Conservation (phyloP, 2,329 filamentous ascomycete genomes). For the Sclerotinia minor region DNA sequence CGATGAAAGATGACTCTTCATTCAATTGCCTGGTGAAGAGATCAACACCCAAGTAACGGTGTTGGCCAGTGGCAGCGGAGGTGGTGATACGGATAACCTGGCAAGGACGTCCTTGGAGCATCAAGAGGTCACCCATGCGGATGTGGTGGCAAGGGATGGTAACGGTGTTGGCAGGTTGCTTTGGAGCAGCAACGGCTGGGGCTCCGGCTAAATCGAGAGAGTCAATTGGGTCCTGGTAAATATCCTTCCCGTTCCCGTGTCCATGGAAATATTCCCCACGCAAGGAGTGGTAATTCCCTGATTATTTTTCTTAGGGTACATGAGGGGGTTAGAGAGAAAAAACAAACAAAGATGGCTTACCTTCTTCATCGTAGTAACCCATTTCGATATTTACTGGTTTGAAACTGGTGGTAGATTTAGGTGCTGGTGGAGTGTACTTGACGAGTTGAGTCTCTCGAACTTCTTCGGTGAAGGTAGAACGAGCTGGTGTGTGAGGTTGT, state of each 20-base stretch:
- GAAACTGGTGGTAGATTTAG: slow-evolving; percentile 28
- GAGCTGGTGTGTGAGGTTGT: slow-evolving; percentile 39
- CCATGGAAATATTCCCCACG: slow-evolving; percentile 56
- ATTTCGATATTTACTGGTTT: slow-evolving; percentile 52
- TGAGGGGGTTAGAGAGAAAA: slow-evolving; percentile 24
- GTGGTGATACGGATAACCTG: slow-evolving; percentile 99
- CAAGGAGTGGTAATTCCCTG: slow-evolving; percentile 71
- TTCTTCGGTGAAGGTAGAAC: slow-evolving; percentile 36
- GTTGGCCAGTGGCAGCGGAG: slow-evolving; percentile 95
- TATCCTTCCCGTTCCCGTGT: slow-evolving; percentile 19
- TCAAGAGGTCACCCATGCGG: slow-evolving; percentile 96
- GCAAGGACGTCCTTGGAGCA: slow-evolving; percentile 98
- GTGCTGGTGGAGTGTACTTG: slow-evolving; percentile 33
- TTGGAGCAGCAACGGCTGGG: slow-evolving; percentile 31
- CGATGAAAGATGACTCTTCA: slow-evolving; percentile 97
- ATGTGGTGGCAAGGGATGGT: slow-evolving; percentile 99
- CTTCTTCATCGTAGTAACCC: slow-evolving; percentile 78
- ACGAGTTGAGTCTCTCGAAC: slow-evolving; percentile 34
- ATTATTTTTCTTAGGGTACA: slow-evolving; percentile 34
- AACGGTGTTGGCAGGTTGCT: slow-evolving; percentile 71
- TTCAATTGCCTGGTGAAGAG: slow-evolving; percentile 99
- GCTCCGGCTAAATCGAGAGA: slow-evolving; percentile 26
- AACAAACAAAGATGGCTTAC: slow-evolving; percentile 37
- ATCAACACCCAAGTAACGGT: slow-evolving; percentile 99
- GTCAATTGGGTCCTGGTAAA: slow-evolving; percentile 25